Evolutionary conservation across 2,329 filamentous ascomycete species (phyloP), one percentile per base, ranked within the genome.

Genomic region (Phaeophleospora eucalypticola): DNA sequence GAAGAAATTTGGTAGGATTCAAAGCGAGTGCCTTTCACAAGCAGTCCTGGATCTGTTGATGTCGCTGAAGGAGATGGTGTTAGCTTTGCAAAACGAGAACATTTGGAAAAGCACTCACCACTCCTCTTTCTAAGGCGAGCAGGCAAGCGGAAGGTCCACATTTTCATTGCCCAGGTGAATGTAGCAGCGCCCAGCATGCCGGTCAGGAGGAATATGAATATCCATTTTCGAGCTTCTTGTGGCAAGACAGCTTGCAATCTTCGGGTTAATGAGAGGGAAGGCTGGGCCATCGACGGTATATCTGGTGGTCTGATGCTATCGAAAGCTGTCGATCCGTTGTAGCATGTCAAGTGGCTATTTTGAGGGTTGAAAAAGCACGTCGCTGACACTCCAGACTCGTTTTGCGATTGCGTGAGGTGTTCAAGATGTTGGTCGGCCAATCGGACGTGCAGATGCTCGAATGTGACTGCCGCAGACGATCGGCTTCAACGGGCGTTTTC

Each of bases 11-110:
- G 82, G 66, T 89, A 95, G 4, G 82, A 77, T 60, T 79, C 78
- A 57, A 85, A 76, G 33, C 79, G 76, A 12, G 87, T 89, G 66
- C 91, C 78, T 58, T 89, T 86, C 65, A 78, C 84, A 50, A 97
- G 75, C 10, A 96, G 76, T n/a, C 82, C 77, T 21, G 90, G 89
- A 61, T 96, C 89, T 18, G 81, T 84, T 15, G 48, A 48, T 14
- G 43, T 38, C 17, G 51, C 55, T 58, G 41, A 16, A 17, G 9
- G 16, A 3, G 12, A 15, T 18, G 39, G 17, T 44, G 48, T 46
- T 27, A 45, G 41, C 12, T 40, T 15, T 19, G 21, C 3, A 32
- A 33, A n/a, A n/a, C n/a, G n/a, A n/a, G n/a, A n/a, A 21, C 48
- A 51, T 44, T 37, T 24, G 10, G 19, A 12, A 19, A 15, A 10